Base-by-base conservation (phyloP, 2,329 filamentous ascomycete species). In the Berkeleyomyces rouxiae region DNA sequence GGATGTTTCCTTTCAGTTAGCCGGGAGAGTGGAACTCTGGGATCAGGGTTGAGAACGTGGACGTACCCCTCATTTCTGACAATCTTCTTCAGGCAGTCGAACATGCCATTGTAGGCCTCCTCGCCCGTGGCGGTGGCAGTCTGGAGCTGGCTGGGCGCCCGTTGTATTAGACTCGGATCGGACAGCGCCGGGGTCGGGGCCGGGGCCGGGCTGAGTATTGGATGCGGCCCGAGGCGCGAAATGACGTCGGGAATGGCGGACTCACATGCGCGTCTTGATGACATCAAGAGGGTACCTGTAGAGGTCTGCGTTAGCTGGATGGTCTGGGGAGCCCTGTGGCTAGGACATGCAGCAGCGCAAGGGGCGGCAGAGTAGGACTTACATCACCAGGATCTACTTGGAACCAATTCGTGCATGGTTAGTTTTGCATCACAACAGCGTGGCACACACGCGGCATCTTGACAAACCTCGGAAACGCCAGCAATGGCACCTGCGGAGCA, bases 51-150 rank as follows among this genome's bases (percentile, higher is more conserved):
- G 36, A 23, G 11, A 44, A 39, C 47, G 44, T 36, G n/a, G 58
- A 62, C 79, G 67, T 82, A 95, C 90, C 93, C 93, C 79, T 99
- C 93, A 73, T 95, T 86, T 76, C 83, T 87, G 74, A 99, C 83
- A 71, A 99, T 99, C 83, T 99, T 99, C 72, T 83, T 81, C 80
- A 99, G 95, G 80, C 92, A 97, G 76, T 99, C 93, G 65, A 96
- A 72, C 90, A 97, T 99, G 80, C 93, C 90, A 78, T 83, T 96
- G 82, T 99, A 97, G 69, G 82, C 79, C 70, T 97, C 93, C 67
- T 85, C 85, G 65, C 90, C 89, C 31, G 79, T 77, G 51, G 79
- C 82, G 68, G 78, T 81, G 70, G 86, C 86, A 61, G 87, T 87
- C 77, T 96, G 91, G 63, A 96, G 80, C 76, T 96, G 91, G 73